phyloP scores from a whole-genome alignment of 305 asterid species.

The Fraxinus greggii region DNA sequence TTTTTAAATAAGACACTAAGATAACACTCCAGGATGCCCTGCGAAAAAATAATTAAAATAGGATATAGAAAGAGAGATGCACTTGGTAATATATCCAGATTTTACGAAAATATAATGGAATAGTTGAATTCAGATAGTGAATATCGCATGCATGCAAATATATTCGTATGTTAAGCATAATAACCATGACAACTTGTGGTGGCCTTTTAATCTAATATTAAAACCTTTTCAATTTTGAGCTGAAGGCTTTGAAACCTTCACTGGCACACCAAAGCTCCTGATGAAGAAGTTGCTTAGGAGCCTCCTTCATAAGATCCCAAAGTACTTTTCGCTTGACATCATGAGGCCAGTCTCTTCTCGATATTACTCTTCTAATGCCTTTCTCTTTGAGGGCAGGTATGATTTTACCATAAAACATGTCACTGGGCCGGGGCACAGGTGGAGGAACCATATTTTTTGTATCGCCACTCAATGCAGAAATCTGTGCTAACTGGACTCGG shows the following conservation, averaged over 20 bases:
- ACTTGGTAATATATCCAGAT: not conserved
- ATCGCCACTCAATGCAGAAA: slow-evolving; percentile 59
- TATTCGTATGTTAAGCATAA: not conserved
- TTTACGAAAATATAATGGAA: not conserved
- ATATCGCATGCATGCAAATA: not conserved
- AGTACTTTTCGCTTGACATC: slow-evolving; percentile 96
- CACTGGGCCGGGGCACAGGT: slow-evolving; percentile 97
- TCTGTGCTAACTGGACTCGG: slow-evolving; percentile 74
- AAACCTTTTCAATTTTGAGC: slow-evolving; percentile 87
- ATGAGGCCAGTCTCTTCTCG: slow-evolving; percentile 99
- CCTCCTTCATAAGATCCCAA: slow-evolving; percentile 89
- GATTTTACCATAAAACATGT: slow-evolving; percentile 97
- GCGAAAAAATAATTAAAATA: not conserved
- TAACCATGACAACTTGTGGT: not conserved
- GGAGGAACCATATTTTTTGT: slow-evolving; percentile 60
- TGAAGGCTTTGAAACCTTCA: slow-evolving; percentile 92
- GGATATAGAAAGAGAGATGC: not conserved
- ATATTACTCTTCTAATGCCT: slow-evolving; percentile 95
- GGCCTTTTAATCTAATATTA: slow-evolving; percentile 18
- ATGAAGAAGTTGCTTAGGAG: slow-evolving; percentile 93
- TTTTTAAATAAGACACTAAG: not conserved
- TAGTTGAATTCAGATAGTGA: not conserved
- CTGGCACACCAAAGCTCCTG: slow-evolving; percentile 99
- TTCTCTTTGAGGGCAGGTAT: slow-evolving; percentile 99
- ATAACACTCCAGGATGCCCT: not conserved